These are phyloP conservation scores for Coemansia sp. DNA, from an alignment of 192 early-diverging fungal species.

Conservation along the genomic window DNA sequence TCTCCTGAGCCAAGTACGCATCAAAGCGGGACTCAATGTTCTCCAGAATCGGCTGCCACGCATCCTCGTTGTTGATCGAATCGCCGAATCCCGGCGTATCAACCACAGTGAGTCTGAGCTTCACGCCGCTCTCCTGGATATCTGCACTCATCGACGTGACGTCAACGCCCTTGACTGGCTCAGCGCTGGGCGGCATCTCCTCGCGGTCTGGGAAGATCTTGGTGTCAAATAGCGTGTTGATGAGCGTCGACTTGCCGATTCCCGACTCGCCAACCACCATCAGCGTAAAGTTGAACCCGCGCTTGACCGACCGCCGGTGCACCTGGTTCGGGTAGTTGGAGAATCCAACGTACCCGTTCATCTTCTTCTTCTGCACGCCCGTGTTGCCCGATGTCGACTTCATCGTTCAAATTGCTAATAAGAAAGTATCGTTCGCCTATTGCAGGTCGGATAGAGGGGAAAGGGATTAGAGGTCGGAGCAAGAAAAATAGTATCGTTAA, in stretches of 20 bases:
- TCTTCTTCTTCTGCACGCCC: slow-evolving; percentile 57
- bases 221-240: slow-evolving; percentile 96
- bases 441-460: neutral
- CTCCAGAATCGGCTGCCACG: slow-evolving; percentile 96
- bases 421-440: neutral
- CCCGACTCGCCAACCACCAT: slow-evolving; percentile 98
- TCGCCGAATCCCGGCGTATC: slow-evolving; percentile 99
- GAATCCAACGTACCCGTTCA: slow-evolving; percentile 91
- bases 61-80: slow-evolving; percentile 97
- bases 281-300: slow-evolving; percentile 92
- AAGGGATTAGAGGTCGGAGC: neutral
- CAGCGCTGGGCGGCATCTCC: slow-evolving; percentile 63
- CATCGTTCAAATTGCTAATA: slow-evolving; percentile 13
- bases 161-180: slow-evolving; percentile 70
- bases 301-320: slow-evolving; percentile 89
- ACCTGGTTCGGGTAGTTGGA: slow-evolving; percentile 95
- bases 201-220: slow-evolving; percentile 85
- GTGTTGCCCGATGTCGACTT: slow-evolving; percentile 49
- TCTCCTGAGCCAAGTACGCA: slow-evolving; percentile 90
- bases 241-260: slow-evolving; percentile 94
- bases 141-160: slow-evolving; percentile 82
- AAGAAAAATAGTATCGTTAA: slow-evolving; percentile 3
- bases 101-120: slow-evolving; percentile 89
- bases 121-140: slow-evolving; percentile 96
- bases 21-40: slow-evolving; percentile 96